Evolutionary conservation across 106 monocot genomes (phyloP), one percentile per base, ranked within the genome.

Genomic region (Alisma plantagoaquatica): DNA sequence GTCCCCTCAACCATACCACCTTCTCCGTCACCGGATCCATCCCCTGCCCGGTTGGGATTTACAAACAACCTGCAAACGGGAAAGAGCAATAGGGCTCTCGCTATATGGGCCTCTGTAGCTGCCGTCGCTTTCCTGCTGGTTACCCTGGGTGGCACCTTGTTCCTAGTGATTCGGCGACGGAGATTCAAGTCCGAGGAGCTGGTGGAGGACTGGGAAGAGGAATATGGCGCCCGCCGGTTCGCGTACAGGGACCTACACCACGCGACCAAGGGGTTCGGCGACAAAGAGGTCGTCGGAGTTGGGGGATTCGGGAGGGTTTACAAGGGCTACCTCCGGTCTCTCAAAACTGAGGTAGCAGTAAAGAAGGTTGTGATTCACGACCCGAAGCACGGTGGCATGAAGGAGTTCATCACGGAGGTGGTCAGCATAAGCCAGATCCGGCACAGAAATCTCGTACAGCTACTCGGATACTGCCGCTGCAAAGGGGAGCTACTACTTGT

Each of bases 371-470:
- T n/a, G n/a, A 27, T 32, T 27, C 46, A 46, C 23, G 61, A 66
- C 4, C 83, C 83, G 16, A 67, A 43, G 51, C 80, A 89, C 50
- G 83, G 83, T 11, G n/a, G n/a, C n/a, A 49, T 84, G 14, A 68
- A 70, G 23, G 80, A 90, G 30, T 90, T 90, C 59, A 67, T 84
- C 11, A 59, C 89, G 14, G 83, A 90, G 64, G 77, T 90, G n/a
- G 80, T 67, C 0, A 90, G 76, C 65, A 77, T 90, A 33, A 74
- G 89, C 10, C 79, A 64, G 41, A 67, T 90, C 31, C 61, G 89
- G 7, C 89, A 90, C 46, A 67, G 83, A 19, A 90, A 90, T 51
- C 58, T 90, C 7, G 89, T 90, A 10, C 89, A 83, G 58, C 74
- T 83, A 11, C 80, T 61, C 3, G 89, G 89, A 7, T 90, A 72